Base-by-base conservation (phyloP, 495 filamentous ascomycete genomes). In the Penicillium cataractarum region DNA sequence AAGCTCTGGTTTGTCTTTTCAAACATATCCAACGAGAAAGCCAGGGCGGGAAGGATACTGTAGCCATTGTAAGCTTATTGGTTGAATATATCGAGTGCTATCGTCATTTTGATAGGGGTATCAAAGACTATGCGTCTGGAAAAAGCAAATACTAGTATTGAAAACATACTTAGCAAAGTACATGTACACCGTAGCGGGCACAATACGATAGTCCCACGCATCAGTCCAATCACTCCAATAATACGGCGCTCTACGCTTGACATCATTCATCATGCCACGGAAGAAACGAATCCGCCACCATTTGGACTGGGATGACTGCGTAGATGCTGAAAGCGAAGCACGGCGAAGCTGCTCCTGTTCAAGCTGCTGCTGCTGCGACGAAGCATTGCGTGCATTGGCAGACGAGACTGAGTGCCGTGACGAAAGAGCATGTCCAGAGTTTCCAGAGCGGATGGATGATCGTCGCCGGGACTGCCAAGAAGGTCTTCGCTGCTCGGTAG, bases 21-120 rank as follows among this genome's bases (percentile, higher is more conserved):
- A 66, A 87, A 92, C 91, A 95, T 95, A 68, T 95, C 91, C 29
- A 94, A 76, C 3, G 89, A 92, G 77, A 93, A 95, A 42, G 91
- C 91, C 61, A 95, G 72, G 24, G 91, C 91, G 7, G 91, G 91
- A 29, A 95, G 74, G 61, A 93, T 91, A 79, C 90, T 93, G 67
- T 13, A 62, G 2, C 31, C 33, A 58, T 44, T 27, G 48, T 66
- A 8, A 69, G 64, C 42, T 46, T 12, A 3, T 0, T 22, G 24
- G 42, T n/a, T 27, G 49, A 53, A 24, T 17, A 12, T 31, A 1
- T 12, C 2, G 17, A 19, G 27, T 22, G 39, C 8, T 27, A 48
- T 70, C 65, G 65, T 27, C 55, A 46, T 49, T 4, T 35, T 31
- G 26, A 40, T 48, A 10, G 8, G 10, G 19, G 19, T 26, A 2